Percentiles rank a stretch among this genome's conserved stretches.
Evolutionary conservation across 208 protist genomes (phyloP).

Genomic region (Leishmania martiniquensis): DNA sequence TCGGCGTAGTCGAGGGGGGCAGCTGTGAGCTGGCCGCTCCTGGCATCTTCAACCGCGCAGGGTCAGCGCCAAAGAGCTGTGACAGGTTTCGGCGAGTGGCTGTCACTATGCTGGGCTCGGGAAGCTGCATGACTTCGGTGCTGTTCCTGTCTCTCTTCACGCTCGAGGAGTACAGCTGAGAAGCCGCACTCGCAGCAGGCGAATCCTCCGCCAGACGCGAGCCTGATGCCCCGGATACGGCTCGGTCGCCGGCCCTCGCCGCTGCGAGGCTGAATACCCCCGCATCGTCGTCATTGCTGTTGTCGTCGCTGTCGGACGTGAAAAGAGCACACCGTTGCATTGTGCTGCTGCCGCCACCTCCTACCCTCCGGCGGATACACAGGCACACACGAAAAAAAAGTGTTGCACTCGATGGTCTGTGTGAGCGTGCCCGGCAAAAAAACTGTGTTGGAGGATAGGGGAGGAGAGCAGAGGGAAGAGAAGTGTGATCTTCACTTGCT

Average conservation of each 20-base stretch:
- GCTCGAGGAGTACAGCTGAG: background rate
- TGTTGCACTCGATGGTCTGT: background rate
- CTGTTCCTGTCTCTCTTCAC: background rate
- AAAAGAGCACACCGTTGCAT: constrained; percentile 22
- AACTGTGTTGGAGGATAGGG: background rate
- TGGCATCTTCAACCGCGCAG: background rate
- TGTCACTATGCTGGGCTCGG: constrained; percentile 15
- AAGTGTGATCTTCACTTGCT: background rate
- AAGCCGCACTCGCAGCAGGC: background rate
- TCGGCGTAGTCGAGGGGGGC: background rate
- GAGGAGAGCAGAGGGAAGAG: background rate
- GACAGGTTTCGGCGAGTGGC: constrained; percentile 27
- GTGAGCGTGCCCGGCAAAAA: background rate
- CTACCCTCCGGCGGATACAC: background rate
- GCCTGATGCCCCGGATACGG: background rate
- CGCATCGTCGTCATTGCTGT: constrained; percentile 14
- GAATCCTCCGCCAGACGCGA: background rate
- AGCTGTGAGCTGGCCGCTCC: too few species aligned
- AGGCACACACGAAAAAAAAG: background rate
- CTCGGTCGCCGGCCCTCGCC: background rate
- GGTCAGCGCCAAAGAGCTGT: constrained; percentile 17
- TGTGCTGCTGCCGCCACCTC: background rate
- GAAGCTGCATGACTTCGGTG: constrained; percentile 1
- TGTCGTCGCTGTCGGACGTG: constrained; percentile 24
- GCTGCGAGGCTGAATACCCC: background rate